Base-by-base conservation (phyloP, 306 rosid genomes). In the Rosa lucieae region DNA sequence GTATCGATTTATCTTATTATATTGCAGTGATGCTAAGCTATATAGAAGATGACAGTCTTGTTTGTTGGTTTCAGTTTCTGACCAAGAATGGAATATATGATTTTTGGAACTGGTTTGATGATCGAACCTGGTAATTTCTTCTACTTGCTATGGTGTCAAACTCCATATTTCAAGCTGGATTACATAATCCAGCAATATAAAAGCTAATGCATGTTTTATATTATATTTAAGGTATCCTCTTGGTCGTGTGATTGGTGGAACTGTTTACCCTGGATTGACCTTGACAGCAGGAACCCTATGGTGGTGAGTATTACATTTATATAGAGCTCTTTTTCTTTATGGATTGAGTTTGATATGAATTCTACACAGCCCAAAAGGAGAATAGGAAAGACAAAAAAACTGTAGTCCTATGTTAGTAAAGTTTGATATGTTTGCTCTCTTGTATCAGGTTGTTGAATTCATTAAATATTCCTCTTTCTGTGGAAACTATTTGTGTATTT, bases 81-180 rank as follows among this genome's bases (percentile, higher is more conserved):
- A 85, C 94, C 4, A 95, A 95, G 92, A 95, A 90, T 79, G 99
- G 99, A 73, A 91, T 92, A 84, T 95, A 95, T 85, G 97, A 95
- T 66, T 95, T 95, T 85, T 92, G 98, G 99, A 95, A 95, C 84
- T 95, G 99, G 99, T 95, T 95, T 81, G 99, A 95, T 86, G 99
- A 95, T 74, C 91, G 99, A 49, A 95, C 99, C 72, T 95, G 98
- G 99, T 95, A 91, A 71, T 67, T 80, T 82, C 78, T 55, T 29
- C 44, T 56, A 10, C 13, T 44, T 67, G 49, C 20, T 44, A n/a
- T 75, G 56, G 49, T 17, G 7, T 59, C n/a, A 35, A 21, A 46
- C 80, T 67, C 67, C 55, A 63, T 63, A 46, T 23, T 46, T 72
- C 72, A 67, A 32, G 56, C 26, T 32, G 5, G 21, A 79, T 47